Evolutionary conservation across 257 asterid species (phyloP).

Genomic region (Penstemon davidsonii): DNA sequence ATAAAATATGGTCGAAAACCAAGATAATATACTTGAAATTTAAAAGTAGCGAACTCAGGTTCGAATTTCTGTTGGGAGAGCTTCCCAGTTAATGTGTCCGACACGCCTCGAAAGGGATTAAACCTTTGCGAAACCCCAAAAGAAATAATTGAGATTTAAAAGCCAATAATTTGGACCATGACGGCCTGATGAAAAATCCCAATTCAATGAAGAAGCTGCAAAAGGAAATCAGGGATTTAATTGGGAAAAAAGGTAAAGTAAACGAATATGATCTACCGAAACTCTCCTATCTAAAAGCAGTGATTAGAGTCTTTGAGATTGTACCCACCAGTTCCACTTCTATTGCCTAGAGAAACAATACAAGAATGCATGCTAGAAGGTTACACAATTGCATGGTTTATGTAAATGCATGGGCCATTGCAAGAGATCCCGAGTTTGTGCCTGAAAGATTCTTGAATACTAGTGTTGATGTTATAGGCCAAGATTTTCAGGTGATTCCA

Average conservation of each 20-base stretch:
- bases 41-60: no score
- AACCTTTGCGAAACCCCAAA: no score
- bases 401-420: slow-evolving; percentile 34
- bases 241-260: slow-evolving; percentile 9
- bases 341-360: slow-evolving; percentile 31
- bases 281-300: slow-evolving; percentile 29
- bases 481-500: slow-evolving; percentile 27
- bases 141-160: no score
- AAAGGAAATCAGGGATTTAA: slow-evolving; percentile 16
- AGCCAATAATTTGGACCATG: slow-evolving; percentile 29
- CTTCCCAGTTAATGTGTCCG: no score
- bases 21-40: no score
- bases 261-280: slow-evolving; percentile 20
- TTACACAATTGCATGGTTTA: slow-evolving; percentile 27
- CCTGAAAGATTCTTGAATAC: slow-evolving; percentile 34
- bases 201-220: slow-evolving; percentile 21
- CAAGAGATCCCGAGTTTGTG: slow-evolving; percentile 23
- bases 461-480: slow-evolving; percentile 18
- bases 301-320: slow-evolving; percentile 20
- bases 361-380: slow-evolving; percentile 21
- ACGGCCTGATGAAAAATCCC: slow-evolving; percentile 22
- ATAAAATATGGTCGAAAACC: no score
- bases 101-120: no score
- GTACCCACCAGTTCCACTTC: slow-evolving; percentile 30
- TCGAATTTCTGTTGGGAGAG: no score